Base-by-base conservation (phyloP, 2,329 filamentous ascomycete genomes). In the Neopestalotiopsis rosae region DNA sequence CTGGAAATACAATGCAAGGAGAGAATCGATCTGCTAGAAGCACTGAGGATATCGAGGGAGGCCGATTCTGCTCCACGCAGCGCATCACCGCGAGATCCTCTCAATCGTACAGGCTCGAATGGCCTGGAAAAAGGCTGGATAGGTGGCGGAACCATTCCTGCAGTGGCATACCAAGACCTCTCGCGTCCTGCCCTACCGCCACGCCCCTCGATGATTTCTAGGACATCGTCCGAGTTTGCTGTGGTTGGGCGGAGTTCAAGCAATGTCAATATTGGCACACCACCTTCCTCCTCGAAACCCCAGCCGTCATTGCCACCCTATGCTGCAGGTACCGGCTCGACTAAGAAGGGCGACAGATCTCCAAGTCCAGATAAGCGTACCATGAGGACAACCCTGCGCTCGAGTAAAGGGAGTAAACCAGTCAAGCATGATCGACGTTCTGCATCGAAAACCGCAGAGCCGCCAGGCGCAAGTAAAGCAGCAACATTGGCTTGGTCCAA, bases 1-100 rank as follows among this genome's bases (percentile, higher is more conserved):
- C 88, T 98, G 76, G 94, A 98, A 78, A 79, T 95, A 71, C 95
- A 98, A 81, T 98, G 95, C 81, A 95, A 96, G 79, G 95, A 98
- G 81, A 89, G 95, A 63, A 94, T 98, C 65, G 94, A 97, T 78
- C 85, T 98, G 42, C 86, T 98, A 6, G 92, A 96, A 77, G 92
- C 95, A 6, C 83, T 98, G 68, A 89, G 91, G 70, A 85, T 92
- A 72, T 91, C 89, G n/a, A 83, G 89, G 68, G 79, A 85, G 69
- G 86, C 84, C 20, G 79, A 81, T 56, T 69, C 76, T 1, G 65
- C 70, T 24, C 71, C 76, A 12, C 77, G 80, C 71, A 76, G 75
- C 40, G 69, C 72, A 49, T 69, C 74, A 42, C 71, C 74, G 28
- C 72, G 70, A 30, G 67, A 69, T 10, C 67, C 67, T 12, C 66